Percentiles rank a stretch among this genome's conserved stretches.
Conservation (phyloP, 306 rosid species). For the Ormosia emarginata region DNA sequence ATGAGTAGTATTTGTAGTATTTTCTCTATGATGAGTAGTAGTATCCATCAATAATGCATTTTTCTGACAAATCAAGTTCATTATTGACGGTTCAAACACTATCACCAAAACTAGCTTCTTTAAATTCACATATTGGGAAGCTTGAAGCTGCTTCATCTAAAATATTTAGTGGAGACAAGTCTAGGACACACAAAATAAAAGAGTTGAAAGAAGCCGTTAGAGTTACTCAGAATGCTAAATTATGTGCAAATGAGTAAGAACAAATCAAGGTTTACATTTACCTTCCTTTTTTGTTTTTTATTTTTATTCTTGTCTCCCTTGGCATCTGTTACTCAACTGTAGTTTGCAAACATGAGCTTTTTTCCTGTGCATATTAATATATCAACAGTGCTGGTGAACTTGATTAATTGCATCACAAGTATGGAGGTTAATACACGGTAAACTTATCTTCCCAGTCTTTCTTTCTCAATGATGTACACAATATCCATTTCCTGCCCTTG, state of each 20-base stretch:
- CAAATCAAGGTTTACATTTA: slow-evolving; percentile 67
- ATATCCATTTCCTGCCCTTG: no score
- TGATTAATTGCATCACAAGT: neutral
- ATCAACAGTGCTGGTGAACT: no score
- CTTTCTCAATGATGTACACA: neutral
- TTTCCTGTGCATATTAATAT: neutral
- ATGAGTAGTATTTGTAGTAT: neutral
- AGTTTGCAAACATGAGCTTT: slow-evolving; percentile 2
- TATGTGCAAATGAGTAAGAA: slow-evolving; percentile 69
- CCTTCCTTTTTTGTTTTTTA: neutral
- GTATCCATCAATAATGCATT: slow-evolving; percentile 85
- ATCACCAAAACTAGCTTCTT: slow-evolving; percentile 64
- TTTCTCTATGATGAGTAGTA: slow-evolving; percentile 49
- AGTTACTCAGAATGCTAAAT: slow-evolving; percentile 71
- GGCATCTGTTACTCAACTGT: neutral
- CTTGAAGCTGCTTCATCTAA: slow-evolving; percentile 89
- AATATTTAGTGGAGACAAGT: slow-evolving; percentile 84
- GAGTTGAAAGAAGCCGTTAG: slow-evolving; percentile 71
- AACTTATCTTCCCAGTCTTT: neutral
- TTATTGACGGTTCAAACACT: slow-evolving; percentile 93
- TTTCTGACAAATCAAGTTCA: slow-evolving; percentile 82
- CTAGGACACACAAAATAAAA: slow-evolving; percentile 74
- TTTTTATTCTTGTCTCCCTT: neutral
- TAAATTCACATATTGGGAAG: slow-evolving; percentile 65
- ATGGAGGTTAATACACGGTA: neutral